Conservation (phyloP, 2,329 filamentous ascomycete species). For the Pseudophaeomoniella oleicola region DNA sequence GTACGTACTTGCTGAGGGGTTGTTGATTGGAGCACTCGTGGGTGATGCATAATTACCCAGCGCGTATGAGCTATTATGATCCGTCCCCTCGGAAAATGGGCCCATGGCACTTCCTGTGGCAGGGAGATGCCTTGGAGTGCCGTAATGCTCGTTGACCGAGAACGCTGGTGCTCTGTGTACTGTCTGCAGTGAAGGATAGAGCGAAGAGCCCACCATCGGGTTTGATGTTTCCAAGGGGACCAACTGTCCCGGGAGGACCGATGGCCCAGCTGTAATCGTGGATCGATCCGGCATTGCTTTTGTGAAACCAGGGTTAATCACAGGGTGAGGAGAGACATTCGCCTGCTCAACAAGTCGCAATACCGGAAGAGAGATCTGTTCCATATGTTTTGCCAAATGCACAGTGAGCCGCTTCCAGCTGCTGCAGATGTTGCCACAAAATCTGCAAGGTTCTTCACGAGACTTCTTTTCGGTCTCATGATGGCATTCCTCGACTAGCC, state of each 20-base stretch:
- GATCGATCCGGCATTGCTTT: background rate
- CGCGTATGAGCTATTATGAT: background rate
- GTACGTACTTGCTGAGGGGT: slow-evolving; percentile 10
- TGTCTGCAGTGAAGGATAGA: background rate
- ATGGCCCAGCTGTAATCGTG: background rate
- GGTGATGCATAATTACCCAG: background rate
- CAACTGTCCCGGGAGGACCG: background rate
- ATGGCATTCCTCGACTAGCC: slow-evolving; percentile 64
- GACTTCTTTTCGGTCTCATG: slow-evolving; percentile 51
- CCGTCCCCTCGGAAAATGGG: background rate
- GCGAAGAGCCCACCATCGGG: slow-evolving; percentile 1
- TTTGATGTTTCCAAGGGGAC: slow-evolving; percentile 1
- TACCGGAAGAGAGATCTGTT: slow-evolving; percentile 74
- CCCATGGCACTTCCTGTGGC: background rate
- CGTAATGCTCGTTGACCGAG: background rate
- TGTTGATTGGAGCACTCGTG: slow-evolving; percentile 3
- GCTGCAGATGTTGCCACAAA: slow-evolving; percentile 66
- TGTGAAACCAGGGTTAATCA: slow-evolving; percentile 41
- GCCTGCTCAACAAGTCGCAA: slow-evolving; percentile 36
- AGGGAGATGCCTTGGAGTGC: background rate
- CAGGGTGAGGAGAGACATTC: slow-evolving; percentile 35
- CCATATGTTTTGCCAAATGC: slow-evolving; percentile 91
- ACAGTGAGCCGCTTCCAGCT: slow-evolving; percentile 90
- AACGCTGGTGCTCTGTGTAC: background rate
- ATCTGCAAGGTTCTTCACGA: slow-evolving; percentile 67